Evolutionary conservation across 768 basidiomycete species (phyloP), one percentile per base, ranked within the genome.

Genomic region (Pleurotus pulmonarius): DNA sequence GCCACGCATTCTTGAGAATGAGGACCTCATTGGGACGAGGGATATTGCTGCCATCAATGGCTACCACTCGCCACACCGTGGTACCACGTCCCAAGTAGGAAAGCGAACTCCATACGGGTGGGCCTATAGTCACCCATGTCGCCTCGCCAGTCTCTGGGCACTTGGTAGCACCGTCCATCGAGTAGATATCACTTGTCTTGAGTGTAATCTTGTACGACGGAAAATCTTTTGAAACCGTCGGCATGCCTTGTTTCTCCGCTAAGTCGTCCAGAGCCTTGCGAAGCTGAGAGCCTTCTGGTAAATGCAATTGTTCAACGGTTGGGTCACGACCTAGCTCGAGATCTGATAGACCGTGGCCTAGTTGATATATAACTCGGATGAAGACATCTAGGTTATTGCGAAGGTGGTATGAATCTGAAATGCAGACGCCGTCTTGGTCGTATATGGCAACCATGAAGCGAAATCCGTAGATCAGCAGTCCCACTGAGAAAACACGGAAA

Each of bases 371-470:
- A 48, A 66, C 65, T 25, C 61, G 61, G 43, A 71, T 60, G 56
- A 71, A 66, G 4, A 59, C 58, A 11, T 59, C 49, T 3, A 56
- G 52, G 46, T 69, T 56, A 5, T 44, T 22, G 49, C 51, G 63
- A 58, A 71, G 66, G 49, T 70, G 59, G 46, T 56, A 59, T 24
- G 56, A 47, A 15, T 60, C 60, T 24, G 69, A 71, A 52, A 68
- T 56, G 6, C 49, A 41, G 34, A 66, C 65, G 7, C 70, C 70
- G 22, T 56, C 65, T 39, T 67, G 67, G 49, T 71, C 70, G 51
- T 67, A 70, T 40, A 70, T 67, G 13, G 58, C 67, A 40, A 71
- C 68, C 34, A 60, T 65, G 53, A 72, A 72, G 13, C 63, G 25
- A 12, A 55, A 53, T 7, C 70, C 69, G 47, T 62, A 69, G 49